Percentiles rank a stretch among this genome's conserved stretches.
phyloP scores from a whole-genome alignment of 148 eudicot genomes.

The Rhododendron ovatum region DNA sequence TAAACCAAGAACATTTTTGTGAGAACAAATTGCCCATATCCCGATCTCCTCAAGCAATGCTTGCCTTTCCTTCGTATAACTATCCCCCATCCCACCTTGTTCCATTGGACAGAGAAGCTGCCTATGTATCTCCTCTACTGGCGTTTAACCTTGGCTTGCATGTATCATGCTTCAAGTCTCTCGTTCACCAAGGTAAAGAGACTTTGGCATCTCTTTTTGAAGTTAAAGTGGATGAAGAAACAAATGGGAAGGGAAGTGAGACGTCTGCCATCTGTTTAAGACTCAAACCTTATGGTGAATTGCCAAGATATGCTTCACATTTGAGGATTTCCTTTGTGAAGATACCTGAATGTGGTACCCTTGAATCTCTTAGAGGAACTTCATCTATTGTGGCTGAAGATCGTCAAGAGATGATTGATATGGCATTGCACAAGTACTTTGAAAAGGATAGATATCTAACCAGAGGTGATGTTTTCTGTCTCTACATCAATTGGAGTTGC shows the following conservation, averaged over 20 bases:
- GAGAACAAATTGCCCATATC: conserved; percentile 22
- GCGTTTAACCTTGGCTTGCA: conserved; percentile 82
- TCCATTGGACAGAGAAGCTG: conserved; percentile 42
- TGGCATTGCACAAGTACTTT: conserved; percentile 74
- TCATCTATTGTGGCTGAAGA: conserved; percentile 75
- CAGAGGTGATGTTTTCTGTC: conserved; percentile 69
- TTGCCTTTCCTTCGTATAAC: conserved; percentile 53
- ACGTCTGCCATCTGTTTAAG: conserved; percentile 36
- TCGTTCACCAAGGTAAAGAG: conserved; percentile 65
- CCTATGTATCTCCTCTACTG: conserved; percentile 73
- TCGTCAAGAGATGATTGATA: conserved; percentile 84
- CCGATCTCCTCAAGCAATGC: conserved; percentile 34
- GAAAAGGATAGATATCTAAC: conserved; percentile 74
- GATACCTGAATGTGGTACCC: conserved; percentile 81
- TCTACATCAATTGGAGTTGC: conserved; percentile 82
- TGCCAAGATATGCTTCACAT: conserved; percentile 82
- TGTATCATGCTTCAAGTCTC: conserved; percentile 64
- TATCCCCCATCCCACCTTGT: conserved; percentile 25
- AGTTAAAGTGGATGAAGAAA: conserved; percentile 24
- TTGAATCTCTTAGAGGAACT: conserved; percentile 67
- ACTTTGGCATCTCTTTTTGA: conserved; percentile 61
- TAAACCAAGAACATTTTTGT: conserved; percentile 18
- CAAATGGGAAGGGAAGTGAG: conserved; percentile 24
- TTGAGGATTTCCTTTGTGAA: conserved; percentile 81
- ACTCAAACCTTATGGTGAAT: conserved; percentile 59